Evolutionary conservation across 2,329 filamentous ascomycete species (phyloP).

Genomic region (Tolypocladium tropicale): DNA sequence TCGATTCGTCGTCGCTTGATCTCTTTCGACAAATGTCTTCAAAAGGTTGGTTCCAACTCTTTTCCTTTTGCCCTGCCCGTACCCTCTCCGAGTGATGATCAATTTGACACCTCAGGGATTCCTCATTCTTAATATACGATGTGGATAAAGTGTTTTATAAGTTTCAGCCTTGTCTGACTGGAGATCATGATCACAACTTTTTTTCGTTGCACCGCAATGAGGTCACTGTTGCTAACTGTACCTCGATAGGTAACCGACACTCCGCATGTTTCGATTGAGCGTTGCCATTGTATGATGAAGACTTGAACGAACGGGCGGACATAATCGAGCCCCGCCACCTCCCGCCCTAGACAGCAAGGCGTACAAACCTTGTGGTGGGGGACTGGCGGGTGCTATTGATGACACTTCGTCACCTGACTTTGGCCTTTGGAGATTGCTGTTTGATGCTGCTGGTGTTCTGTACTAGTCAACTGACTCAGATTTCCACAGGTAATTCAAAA

Average conservation of each 20-base stretch:
- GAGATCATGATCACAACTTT: conserved; percentile 19
- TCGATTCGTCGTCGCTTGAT: conserved; percentile 3
- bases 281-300: conserved; percentile 43
- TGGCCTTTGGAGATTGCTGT: conserved; percentile 20
- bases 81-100: conserved; percentile 44
- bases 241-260: conserved; percentile 30
- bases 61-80: conserved; percentile 3
- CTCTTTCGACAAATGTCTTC: not conserved
- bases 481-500: conserved; percentile 23
- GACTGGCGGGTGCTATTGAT: conserved; percentile 46
- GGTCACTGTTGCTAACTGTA: conserved; percentile 24
- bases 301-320: conserved; percentile 62
- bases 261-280: conserved; percentile 1
- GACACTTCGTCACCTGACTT: conserved; percentile 57
- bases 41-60: conserved; percentile 35
- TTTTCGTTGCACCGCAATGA: conserved; percentile 8
- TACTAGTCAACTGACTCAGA: conserved; percentile 19
- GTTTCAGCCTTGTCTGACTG: conserved; percentile 63
- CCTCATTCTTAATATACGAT: conserved; percentile 57
- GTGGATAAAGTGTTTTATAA: conserved; percentile 49
- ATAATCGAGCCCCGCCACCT: conserved; percentile 46
- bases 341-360: conserved; percentile 42
- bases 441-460: conserved; percentile 14
- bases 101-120: conserved; percentile 54
- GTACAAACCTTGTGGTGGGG: conserved; percentile 52